Conservation (phyloP, 352 stramenopile species). For the Pseudoperonospora humuli region DNA sequence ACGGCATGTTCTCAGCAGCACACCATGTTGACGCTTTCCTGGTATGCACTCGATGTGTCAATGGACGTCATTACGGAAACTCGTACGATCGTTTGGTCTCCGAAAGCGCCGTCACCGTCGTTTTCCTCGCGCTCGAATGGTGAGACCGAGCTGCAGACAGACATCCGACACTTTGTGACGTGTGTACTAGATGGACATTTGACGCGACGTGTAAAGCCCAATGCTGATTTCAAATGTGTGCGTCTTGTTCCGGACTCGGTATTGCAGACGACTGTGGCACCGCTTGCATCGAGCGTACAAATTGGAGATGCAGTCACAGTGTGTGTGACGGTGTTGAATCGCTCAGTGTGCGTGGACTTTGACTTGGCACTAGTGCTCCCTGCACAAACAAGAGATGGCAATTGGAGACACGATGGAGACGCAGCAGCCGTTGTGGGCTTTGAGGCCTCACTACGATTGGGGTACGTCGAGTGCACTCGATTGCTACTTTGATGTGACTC, state of each 20-base stretch:
- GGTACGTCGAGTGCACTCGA: slow-evolving; percentile 29
- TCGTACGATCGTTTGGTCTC: slow-evolving; percentile 62
- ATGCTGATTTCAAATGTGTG: slow-evolving; percentile 24
- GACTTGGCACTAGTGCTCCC: slow-evolving; percentile 61
- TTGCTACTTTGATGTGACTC: slow-evolving; percentile 6
- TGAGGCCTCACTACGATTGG: slow-evolving; percentile 57
- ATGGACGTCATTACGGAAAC: slow-evolving; percentile 47
- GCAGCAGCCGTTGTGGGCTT: slow-evolving; percentile 37
- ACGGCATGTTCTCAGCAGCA: slow-evolving; percentile 22
- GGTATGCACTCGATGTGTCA: slow-evolving; percentile 27
- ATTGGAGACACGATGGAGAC: background rate
- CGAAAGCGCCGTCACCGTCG: slow-evolving; percentile 11
- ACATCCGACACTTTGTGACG: slow-evolving; percentile 15
- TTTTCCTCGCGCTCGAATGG: slow-evolving; percentile 9
- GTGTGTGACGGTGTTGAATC: slow-evolving; percentile 51
- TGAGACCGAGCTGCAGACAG: slow-evolving; percentile 1
- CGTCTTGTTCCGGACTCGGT: slow-evolving; percentile 33
- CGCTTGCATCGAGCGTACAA: slow-evolving; percentile 14
- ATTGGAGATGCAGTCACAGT: slow-evolving; percentile 15
- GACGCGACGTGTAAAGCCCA: slow-evolving; percentile 5
- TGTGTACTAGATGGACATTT: slow-evolving; percentile 6
- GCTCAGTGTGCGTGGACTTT: slow-evolving; percentile 35
- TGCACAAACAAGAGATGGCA: background rate
- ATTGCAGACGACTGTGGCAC: slow-evolving; percentile 37
- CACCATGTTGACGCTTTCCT: slow-evolving; percentile 56